A percentile compares a stretch with the other conserved stretches of the same genome.
Evolutionary conservation across 306 rosid species (phyloP).

Genomic region (Lathyrus oleraceus): DNA sequence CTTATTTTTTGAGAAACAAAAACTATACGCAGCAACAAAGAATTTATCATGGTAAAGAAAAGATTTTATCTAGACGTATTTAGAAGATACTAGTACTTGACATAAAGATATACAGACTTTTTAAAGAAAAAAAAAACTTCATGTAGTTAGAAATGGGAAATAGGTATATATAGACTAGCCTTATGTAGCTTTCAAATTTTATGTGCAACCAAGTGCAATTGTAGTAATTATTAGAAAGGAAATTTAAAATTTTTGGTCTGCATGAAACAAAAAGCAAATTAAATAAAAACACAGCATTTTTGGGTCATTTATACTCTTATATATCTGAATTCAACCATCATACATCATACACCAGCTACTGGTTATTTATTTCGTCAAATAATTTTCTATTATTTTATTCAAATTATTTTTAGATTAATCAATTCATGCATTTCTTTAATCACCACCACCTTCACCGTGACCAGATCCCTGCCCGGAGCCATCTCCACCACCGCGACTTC

Average conservation of each 20-base stretch:
- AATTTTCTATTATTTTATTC: conserved; percentile 15
- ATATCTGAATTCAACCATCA: neutral
- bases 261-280: neutral
- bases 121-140: no score
- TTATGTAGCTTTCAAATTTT: no score
- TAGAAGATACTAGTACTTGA: no score
- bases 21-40: no score
- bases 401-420: neutral
- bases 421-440: conserved; percentile 32
- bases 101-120: no score
- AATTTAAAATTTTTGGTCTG: neutral
- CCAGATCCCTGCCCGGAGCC: neutral
- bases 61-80: no score
- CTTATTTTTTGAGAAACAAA: no score
- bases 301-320: neutral
- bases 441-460: conserved; percentile 31
- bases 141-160: no score
- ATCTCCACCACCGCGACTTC: conserved; percentile 23
- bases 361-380: conserved; percentile 20
- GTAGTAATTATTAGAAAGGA: no score
- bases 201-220: no score
- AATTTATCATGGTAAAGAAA: no score
- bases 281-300: neutral
- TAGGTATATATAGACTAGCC: no score
- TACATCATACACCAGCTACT: neutral